These are phyloP conservation scores for Fusarium fujikuroi DNA, from an alignment of 2,329 filamentous ascomycete species.

Conservation along the genomic window DNA sequence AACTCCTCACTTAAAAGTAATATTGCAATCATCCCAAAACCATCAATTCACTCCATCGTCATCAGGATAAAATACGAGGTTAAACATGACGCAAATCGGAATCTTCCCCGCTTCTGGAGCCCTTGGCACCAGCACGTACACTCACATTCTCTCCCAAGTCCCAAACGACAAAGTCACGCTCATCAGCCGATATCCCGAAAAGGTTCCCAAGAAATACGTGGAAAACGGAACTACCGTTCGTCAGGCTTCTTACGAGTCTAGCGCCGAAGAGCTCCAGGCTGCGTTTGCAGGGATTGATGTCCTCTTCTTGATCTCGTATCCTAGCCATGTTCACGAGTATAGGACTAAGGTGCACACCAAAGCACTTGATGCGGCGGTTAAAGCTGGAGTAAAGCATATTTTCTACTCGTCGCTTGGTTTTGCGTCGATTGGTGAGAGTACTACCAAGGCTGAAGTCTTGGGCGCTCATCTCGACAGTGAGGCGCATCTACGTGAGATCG, in stretches of 20 bases:
- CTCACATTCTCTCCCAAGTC: slow-evolving; percentile 8
- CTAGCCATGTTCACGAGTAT: slow-evolving; percentile 32
- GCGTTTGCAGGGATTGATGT: slow-evolving; percentile 1
- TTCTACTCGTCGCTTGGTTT: slow-evolving; percentile 34
- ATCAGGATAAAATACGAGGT: background rate
- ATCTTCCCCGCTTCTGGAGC: slow-evolving; percentile 38
- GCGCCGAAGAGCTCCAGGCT: background rate
- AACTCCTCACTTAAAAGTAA: background rate
- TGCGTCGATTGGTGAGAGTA: background rate
- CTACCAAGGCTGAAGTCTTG: slow-evolving; percentile 27
- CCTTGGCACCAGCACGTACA: slow-evolving; percentile 31
- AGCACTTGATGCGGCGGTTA: slow-evolving; percentile 19
- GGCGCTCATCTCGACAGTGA: slow-evolving; percentile 32
- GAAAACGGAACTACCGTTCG: background rate
- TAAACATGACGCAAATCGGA: slow-evolving; percentile 23
- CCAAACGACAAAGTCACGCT: slow-evolving; percentile 23
- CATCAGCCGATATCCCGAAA: slow-evolving; percentile 25
- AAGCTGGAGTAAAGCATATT: slow-evolving; percentile 20
- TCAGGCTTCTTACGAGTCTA: slow-evolving; percentile 29
- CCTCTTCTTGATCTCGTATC: slow-evolving; percentile 32
- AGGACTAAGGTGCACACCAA: slow-evolving; percentile 7
- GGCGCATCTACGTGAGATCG: background rate
- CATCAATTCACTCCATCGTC: background rate
- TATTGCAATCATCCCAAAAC: accelerated
- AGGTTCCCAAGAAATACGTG: background rate